phyloP scores from a whole-genome alignment of 2,329 filamentous ascomycete genomes.

The Colletotrichum chlorophyti region DNA sequence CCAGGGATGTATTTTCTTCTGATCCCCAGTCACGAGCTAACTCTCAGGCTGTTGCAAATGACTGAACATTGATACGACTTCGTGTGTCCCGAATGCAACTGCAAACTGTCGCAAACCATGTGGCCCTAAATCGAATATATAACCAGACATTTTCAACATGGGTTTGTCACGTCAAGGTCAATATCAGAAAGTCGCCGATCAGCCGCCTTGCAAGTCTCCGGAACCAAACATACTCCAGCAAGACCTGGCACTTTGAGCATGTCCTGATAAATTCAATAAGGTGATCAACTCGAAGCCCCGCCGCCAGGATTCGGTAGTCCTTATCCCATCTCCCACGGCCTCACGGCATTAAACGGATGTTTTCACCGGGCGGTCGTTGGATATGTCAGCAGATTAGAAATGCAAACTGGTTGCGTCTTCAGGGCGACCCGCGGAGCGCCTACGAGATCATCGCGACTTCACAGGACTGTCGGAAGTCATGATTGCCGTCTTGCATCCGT shows the following conservation, averaged over 20 bases:
- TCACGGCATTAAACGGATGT: neutral
- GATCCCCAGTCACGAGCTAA: too few relatives aligned
- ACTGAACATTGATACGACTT: too few relatives aligned
- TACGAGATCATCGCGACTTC: neutral
- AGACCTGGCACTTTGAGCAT: neutral
- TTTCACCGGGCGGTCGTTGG: slow-evolving; percentile 6
- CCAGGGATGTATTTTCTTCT: too few relatives aligned
- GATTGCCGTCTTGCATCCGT: neutral
- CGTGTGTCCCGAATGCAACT: too few relatives aligned
- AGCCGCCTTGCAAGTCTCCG: slow-evolving; percentile 4
- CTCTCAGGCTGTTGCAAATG: too few relatives aligned
- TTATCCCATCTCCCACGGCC: neutral
- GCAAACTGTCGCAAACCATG: too few relatives aligned
- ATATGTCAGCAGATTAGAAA: slow-evolving; percentile 18
- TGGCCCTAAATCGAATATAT: too few relatives aligned
- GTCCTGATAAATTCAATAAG: neutral
- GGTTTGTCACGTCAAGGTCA: too few relatives aligned
- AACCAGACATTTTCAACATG: too few relatives aligned
- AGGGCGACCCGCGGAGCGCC: neutral
- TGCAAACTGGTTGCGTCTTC: neutral
- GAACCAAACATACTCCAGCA: neutral
- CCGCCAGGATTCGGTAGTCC: neutral
- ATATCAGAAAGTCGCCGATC: slow-evolving; percentile 12
- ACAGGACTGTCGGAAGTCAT: neutral
- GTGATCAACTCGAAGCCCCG: neutral